Evolutionary conservation across 805 yeast species (phyloP).

Genomic region (Candida hungchunana): DNA sequence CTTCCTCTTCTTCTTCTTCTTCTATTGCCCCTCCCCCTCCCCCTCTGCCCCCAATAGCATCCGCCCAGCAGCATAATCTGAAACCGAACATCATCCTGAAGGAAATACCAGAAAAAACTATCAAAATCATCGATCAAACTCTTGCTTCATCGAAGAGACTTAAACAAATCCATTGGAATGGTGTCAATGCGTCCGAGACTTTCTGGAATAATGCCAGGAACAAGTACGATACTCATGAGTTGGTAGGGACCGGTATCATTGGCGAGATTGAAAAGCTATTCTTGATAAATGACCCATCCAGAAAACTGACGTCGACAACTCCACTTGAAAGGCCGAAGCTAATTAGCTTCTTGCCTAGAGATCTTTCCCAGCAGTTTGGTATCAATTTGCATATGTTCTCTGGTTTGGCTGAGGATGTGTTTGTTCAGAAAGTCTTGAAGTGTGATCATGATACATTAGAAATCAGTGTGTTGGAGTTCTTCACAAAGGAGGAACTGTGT

Average conservation of each 20-base stretch:
- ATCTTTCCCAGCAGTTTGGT: constrained; percentile 90
- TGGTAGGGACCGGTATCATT: constrained; percentile 73
- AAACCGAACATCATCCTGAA: neutral
- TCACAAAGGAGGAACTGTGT: constrained; percentile 67
- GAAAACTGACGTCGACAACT: constrained; percentile 29
- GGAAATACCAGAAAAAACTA: neutral
- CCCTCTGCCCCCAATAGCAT: constrained; percentile 30
- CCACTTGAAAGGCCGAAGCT: constrained; percentile 26
- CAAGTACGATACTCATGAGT: constrained; percentile 50
- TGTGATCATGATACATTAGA: constrained; percentile 72
- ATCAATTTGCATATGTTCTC: constrained; percentile 84
- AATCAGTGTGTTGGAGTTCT: constrained; percentile 76
- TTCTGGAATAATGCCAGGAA: constrained; percentile 75
- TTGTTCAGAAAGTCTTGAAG: constrained; percentile 64
- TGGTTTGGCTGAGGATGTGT: constrained; percentile 52
- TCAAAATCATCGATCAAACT: constrained; percentile 4
- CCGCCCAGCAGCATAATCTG: constrained; percentile 9
- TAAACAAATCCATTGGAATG: constrained; percentile 97
- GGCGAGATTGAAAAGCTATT: constrained; percentile 82
- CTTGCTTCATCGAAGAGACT: constrained; percentile 46
- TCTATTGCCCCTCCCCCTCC: constrained; percentile 16
- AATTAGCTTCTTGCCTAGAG: constrained; percentile 70
- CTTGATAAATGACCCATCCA: constrained; percentile 65
- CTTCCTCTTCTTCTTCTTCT: too few relatives aligned
- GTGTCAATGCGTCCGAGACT: constrained; percentile 68